Base-by-base conservation (phyloP, 2,329 filamentous ascomycete species). In the Pyrenophora graminea region DNA sequence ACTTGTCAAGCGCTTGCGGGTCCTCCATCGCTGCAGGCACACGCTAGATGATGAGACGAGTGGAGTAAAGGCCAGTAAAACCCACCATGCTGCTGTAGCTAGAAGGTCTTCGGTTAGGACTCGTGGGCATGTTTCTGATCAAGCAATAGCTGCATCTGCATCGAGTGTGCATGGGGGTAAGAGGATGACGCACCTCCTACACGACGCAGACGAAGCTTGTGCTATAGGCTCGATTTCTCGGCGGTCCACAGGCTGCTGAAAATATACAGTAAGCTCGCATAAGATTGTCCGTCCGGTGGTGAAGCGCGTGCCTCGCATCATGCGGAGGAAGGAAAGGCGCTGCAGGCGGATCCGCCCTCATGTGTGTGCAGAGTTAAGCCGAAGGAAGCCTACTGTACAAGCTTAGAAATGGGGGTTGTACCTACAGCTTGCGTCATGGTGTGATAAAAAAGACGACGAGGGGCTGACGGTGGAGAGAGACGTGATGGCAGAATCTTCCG, bases 31-130 rank as follows among this genome's bases (percentile, higher is more conserved):
- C 44, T 48, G 43, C 48, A 34, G 27, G 10, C 56, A 43, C 45
- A 41, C 57, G 44, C 57, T 61, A 60, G 58, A 54, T 59, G 23
- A 48, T 46, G 51, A 54, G 49, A 30, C 38, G 51, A 57, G 59
- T 56, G 56, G 58, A 58, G 51, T 55, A 56, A 25, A 46, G 30
- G 34, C 53, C 44, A 51, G 56, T 39, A 57, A 53, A 58, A 50
- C 40, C 48, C 52, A 51, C 61, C 64, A 70, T 64, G 62, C 66
- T 64, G 47, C 51, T 53, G 42, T 56, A 62, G 48, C 51, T 46
- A 38, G 45, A 43, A 21, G 58, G 49, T 62, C 56, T 60, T 55
- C 64, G 63, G 65, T 59, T 54, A 52, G 53, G 40, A 30, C 25
- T 46, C 56, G 63, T 64, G 60, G 63, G 55, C 27, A 58, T 61